Evolutionary conservation across 139 green algal species (phyloP), one percentile per base, ranked within the genome.

Genomic region (Haematococcus sp.): DNA sequence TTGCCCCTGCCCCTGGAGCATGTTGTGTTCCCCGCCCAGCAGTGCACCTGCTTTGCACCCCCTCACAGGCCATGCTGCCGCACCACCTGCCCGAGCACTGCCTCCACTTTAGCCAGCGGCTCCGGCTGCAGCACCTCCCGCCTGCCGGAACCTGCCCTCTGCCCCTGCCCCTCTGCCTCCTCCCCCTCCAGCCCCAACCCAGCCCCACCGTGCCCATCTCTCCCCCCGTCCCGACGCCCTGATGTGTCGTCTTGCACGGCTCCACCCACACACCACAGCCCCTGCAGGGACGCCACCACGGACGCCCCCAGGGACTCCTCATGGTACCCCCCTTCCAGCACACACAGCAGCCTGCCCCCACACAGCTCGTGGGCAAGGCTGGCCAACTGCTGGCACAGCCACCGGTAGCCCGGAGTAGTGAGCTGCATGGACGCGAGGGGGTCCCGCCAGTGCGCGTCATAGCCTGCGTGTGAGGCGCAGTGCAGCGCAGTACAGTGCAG

Each of bases 311-410:
- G 79, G 1, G 86, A 88, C 27, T 85, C 33, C 19, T 86, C 30
- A 70, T 96, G 60, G 67, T 97, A 98, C 2, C 94, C 94, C 0
- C 94, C 94, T 63, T 98, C 94, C 17, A 98, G 63, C 7, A 98
- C 75, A 19, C 96, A 88, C 17, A 97, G 75, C n/a, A 91, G 65
- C 40, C 88, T 58, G 15, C 58, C 71, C 4, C 15, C 71, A 68
- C 71, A 70, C 16, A 54, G 56, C 25, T 11, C 17, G 16, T 15
- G n/a, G 71, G 66, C 31, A 30, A 68, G 22, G 11, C 19, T 22
- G 9, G 46, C 58, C 52, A 86, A 67, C 67, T 81, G n/a, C 17
- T n/a, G 40, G 28, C 49, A 68, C 68, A 97, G 71, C 49, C 73
- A 81, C 75, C 95, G 81, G 75, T 92, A 98, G 2, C 91, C 94